These are phyloP conservation scores for Arabidopsis suecica DNA, from an alignment of 345 rosid species.

Conservation along the genomic window DNA sequence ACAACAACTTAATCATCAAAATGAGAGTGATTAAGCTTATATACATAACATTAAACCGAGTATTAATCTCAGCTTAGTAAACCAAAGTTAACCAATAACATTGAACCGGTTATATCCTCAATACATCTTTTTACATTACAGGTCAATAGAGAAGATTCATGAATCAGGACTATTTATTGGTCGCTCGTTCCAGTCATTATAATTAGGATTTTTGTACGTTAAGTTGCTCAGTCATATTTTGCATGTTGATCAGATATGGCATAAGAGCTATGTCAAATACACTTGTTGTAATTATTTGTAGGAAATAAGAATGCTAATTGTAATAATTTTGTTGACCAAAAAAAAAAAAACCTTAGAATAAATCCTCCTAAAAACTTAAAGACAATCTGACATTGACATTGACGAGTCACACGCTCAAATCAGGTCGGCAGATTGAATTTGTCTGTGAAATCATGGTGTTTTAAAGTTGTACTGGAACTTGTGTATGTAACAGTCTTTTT, in stretches of 20 bases:
- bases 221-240: background rate
- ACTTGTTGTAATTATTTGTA: no score
- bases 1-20: no score
- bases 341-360: no score
- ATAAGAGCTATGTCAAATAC: no score
- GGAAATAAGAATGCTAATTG: no score
- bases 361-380: background rate
- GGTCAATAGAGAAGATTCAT: constrained; percentile 14
- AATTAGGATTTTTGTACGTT: background rate
- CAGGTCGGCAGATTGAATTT: constrained; percentile 2
- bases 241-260: no score
- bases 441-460: background rate
- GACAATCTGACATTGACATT: background rate
- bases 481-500: background rate
- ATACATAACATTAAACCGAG: no score
- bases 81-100: no score
- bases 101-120: no score
- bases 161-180: constrained; percentile 11
- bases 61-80: no score
- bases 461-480: background rate
- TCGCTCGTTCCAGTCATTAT: constrained; percentile 3
- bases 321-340: no score
- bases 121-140: constrained; percentile 11
- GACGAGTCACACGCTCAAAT: background rate
- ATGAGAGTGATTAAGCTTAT: no score